Base-by-base conservation (phyloP, 2,329 filamentous ascomycete genomes). In the Pseudopithomyces chartarum region DNA sequence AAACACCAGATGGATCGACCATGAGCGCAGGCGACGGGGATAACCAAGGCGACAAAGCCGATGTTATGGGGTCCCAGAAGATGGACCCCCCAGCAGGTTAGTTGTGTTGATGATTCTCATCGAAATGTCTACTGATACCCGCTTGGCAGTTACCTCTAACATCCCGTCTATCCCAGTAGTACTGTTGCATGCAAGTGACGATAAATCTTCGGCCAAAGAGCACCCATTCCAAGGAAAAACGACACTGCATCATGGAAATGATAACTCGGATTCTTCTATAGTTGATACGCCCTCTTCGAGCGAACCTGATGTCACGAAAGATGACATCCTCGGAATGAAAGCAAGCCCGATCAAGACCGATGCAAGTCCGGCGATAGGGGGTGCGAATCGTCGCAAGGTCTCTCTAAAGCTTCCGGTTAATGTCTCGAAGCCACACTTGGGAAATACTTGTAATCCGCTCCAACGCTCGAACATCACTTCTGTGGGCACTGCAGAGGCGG, bases 381-480 rank as follows among this genome's bases (percentile, higher is more conserved):
- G 40, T 15, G 34, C 40, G 15, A 34, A 50, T 32, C 50, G 51
- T 8, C 51, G 55, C 13, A 54, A 32, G 19, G 29, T 54, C 2
- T 54, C 55, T 2, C 26, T 58, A 17, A 52, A 47, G 12, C 52
- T 58, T 36, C 55, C 55, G 13, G 34, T 58, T 33, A 54, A 42
- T 4, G 36, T 39, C 20, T 17, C 34, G 19, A 42, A 23, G 15
- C 36, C 34, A 19, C 34, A 49, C 10, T 34, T 8, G 20, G 46
- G 6, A 17, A 19, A 4, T 34, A 10, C 46, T 22, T 34, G n/a
- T 29, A 20, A 13, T 10, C 26, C n/a, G n/a, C n/a, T n/a, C n/a
- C n/a, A n/a, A n/a, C n/a, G n/a, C n/a, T n/a, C n/a, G n/a, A n/a
- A n/a, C n/a, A n/a, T n/a, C n/a, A n/a, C 19, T 46, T 39, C 19